phyloP scores from a whole-genome alignment of 2,329 filamentous ascomycete genomes.

The Penicillium sp. region DNA sequence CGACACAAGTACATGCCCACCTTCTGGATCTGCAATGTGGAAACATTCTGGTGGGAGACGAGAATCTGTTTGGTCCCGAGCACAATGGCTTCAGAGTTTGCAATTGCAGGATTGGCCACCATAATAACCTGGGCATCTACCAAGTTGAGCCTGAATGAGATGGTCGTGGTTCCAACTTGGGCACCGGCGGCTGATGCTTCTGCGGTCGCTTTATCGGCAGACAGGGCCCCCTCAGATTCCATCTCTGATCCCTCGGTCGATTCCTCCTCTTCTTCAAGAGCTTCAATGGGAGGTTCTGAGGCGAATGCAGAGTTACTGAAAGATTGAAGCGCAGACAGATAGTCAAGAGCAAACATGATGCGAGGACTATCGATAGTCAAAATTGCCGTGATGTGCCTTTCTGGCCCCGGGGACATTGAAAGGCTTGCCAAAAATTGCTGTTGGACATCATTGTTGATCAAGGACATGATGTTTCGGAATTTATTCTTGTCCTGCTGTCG shows the following conservation, averaged over 20 bases:
- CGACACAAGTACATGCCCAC: conserved; percentile 97
- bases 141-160: conserved; percentile 87
- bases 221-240: conserved; percentile 27
- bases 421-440: conserved; percentile 98
- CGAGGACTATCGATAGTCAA: conserved; percentile 91
- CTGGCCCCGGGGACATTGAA: conserved; percentile 79
- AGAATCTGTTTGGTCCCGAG: conserved; percentile 89
- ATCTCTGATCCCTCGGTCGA: conserved; percentile 32
- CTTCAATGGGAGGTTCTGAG: conserved; percentile 44
- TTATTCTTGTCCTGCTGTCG: conserved; percentile 87
- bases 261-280: conserved; percentile 30
- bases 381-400: conserved; percentile 79
- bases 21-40: conserved; percentile 88
- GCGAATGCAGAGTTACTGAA: conserved; percentile 69
- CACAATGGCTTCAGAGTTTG: conserved; percentile 91
- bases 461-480: conserved; percentile 96
- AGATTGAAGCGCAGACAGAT: conserved; percentile 80
- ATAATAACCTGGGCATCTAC: conserved; percentile 95
- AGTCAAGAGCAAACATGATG: conserved; percentile 92
- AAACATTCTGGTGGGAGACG: conserved; percentile 85
- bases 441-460: conserved; percentile 83
- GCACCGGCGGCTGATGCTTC: conserved; percentile 26
- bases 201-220: conserved; percentile 20
- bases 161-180: conserved; percentile 53
- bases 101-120: conserved; percentile 86